Evolutionary conservation across 1,284 basidiomycete species (phyloP).

Genomic region (Heliocybe sulcata): DNA sequence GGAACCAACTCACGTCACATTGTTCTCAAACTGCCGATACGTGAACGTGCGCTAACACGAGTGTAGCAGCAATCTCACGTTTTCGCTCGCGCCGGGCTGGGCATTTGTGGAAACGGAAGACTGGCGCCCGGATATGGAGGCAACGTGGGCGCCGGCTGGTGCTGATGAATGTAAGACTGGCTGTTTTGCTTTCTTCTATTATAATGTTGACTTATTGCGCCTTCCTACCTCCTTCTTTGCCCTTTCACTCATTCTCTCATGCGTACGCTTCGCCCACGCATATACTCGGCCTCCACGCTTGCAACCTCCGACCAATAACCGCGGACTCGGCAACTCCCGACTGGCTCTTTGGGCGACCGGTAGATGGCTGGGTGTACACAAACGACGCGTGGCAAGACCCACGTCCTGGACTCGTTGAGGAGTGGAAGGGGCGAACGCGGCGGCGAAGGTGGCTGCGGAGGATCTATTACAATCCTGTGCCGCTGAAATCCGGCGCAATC

Average conservation of each 20-base stretch:
- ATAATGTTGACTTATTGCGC: background rate
- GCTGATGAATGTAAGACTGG: conserved; percentile 36
- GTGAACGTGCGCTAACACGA: conserved; percentile 12
- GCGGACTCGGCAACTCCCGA: background rate
- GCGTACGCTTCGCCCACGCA: conserved; percentile 1
- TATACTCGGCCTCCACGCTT: too few species aligned
- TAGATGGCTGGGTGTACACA: conserved; percentile 74
- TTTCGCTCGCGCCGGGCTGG: conserved; percentile 64
- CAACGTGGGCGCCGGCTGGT: conserved; percentile 41
- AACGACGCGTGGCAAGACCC: conserved; percentile 64
- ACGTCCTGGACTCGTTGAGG: conserved; percentile 30
- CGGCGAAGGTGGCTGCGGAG: conserved; percentile 58
- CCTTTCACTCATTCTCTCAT: background rate
- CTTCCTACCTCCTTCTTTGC: background rate
- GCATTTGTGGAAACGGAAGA: conserved; percentile 66
- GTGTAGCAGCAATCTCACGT: conserved; percentile 68
- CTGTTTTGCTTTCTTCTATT: background rate
- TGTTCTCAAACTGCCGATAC: too few species aligned
- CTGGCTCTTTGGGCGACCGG: background rate
- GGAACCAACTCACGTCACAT: too few species aligned
- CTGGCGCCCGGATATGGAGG: conserved; percentile 61
- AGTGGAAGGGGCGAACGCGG: conserved; percentile 43
- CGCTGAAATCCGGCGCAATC: background rate
- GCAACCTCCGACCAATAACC: conserved; percentile 1
- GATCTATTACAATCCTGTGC: conserved; percentile 38